Conservation (phyloP, 1,284 basidiomycete species). For the Moniliophthora roreri region DNA sequence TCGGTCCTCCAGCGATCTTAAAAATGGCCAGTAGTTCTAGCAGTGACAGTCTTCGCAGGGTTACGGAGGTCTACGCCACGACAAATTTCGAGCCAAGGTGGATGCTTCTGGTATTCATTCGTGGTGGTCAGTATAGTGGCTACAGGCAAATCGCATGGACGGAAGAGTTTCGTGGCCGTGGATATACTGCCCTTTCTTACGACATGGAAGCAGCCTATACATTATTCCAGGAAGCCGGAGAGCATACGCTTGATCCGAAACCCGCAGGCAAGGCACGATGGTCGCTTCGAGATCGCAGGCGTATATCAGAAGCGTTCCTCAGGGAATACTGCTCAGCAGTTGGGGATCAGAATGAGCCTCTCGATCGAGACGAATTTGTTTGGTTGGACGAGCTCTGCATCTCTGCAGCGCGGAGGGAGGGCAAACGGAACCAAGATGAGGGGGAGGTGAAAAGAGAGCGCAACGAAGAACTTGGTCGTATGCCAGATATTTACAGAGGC, state of each 20-base stretch:
- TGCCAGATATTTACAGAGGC: constrained; percentile 23
- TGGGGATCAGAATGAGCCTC: not conserved
- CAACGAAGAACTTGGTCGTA: constrained; percentile 19
- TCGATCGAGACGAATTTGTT: constrained; percentile 17
- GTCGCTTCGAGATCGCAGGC: not conserved
- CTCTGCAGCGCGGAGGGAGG: constrained; percentile 4
- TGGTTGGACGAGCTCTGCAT: constrained; percentile 28
- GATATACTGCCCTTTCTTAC: not conserved
- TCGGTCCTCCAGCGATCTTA: too few relatives aligned
- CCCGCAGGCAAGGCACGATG: not conserved
- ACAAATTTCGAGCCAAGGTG: not conserved
- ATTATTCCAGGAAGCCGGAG: not conserved
- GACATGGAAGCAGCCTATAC: not conserved
- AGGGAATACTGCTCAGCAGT: constrained; percentile 1
- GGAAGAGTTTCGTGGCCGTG: not conserved
- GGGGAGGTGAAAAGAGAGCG: not conserved
- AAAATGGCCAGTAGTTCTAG: too few relatives aligned
- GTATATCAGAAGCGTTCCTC: not conserved
- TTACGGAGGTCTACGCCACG: not conserved
- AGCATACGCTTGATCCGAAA: not conserved
- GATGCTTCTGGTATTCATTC: not conserved
- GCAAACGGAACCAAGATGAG: constrained; percentile 10
- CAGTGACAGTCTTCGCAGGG: not conserved
- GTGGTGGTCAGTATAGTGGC: not conserved
- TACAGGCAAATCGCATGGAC: not conserved